These are phyloP conservation scores for Erythrophleum fordii DNA, from an alignment of 306 rosid species.

Conservation along the genomic window DNA sequence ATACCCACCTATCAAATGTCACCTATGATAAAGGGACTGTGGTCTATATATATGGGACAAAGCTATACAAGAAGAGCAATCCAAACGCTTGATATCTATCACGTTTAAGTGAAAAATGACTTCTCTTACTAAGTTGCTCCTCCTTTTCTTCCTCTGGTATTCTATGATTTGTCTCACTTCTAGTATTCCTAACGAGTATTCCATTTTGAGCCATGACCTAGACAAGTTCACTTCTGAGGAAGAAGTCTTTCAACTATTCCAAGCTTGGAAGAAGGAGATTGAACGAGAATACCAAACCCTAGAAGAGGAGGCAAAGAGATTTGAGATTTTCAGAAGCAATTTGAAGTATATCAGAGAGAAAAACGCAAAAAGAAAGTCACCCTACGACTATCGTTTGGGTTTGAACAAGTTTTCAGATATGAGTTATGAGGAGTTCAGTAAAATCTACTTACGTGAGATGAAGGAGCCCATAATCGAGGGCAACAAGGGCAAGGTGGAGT, in stretches of 20 bases:
- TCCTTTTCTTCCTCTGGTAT: too few relatives aligned
- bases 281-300: background rate
- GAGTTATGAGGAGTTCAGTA: background rate
- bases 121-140: too few relatives aligned
- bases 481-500: background rate
- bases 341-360: background rate
- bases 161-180: too few relatives aligned
- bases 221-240: too few relatives aligned
- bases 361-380: background rate
- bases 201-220: background rate
- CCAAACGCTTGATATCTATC: too few relatives aligned
- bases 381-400: background rate
- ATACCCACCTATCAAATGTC: too few relatives aligned
- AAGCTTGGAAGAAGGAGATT: background rate
- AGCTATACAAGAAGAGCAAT: too few relatives aligned
- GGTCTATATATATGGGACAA: too few relatives aligned
- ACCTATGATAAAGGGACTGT: too few relatives aligned
- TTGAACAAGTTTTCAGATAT: background rate
- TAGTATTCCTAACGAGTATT: too few relatives aligned
- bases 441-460: background rate
- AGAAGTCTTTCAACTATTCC: too few relatives aligned
- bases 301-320: background rate
- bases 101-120: too few relatives aligned
- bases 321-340: background rate
- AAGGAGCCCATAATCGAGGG: background rate